Percentiles rank a stretch among this genome's conserved stretches.
Evolutionary conservation across 1,284 basidiomycete genomes (phyloP).

Genomic region (Porogramme epimiltina): DNA sequence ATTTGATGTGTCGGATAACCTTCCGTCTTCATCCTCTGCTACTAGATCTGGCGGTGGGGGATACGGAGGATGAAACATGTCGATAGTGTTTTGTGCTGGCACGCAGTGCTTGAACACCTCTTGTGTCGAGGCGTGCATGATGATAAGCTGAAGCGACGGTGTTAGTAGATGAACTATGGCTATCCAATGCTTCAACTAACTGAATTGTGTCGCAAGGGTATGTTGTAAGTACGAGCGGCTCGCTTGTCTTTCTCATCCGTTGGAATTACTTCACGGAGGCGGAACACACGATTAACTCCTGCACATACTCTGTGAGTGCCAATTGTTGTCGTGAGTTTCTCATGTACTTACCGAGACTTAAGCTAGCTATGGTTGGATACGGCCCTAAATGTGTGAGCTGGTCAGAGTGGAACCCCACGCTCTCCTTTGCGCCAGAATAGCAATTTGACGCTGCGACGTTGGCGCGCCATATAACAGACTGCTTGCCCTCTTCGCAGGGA

Average conservation of each 20-base stretch:
- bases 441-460: conserved; percentile 93
- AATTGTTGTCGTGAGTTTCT: too few species aligned
- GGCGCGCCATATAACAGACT: conserved; percentile 68
- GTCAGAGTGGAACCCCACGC: conserved; percentile 87
- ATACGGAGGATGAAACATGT: conserved; percentile 70
- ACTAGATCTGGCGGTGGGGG: conserved; percentile 38
- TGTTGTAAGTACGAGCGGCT: conserved; percentile 77
- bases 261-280: conserved; percentile 75
- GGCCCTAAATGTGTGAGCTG: conserved; percentile 83
- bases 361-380: conserved; percentile 89
- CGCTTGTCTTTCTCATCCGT: conserved; percentile 55
- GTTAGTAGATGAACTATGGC: not conserved
- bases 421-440: conserved; percentile 84
- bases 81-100: conserved; percentile 76
- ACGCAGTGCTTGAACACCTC: conserved; percentile 87
- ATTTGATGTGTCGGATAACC: conserved; percentile 45
- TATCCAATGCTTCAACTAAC: conserved; percentile 37
- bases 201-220: conserved; percentile 84
- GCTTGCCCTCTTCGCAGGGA: conserved; percentile 31
- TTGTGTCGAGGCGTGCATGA: conserved; percentile 93
- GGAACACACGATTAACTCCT: conserved; percentile 58
- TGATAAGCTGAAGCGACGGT: conserved; percentile 55
- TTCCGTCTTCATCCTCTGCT: conserved; percentile 6
- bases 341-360: conserved; percentile 75
- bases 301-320: not conserved